These are phyloP conservation scores for Sporothrix luriei DNA, from an alignment of 2,329 filamentous ascomycete genomes.

Conservation along the genomic window DNA sequence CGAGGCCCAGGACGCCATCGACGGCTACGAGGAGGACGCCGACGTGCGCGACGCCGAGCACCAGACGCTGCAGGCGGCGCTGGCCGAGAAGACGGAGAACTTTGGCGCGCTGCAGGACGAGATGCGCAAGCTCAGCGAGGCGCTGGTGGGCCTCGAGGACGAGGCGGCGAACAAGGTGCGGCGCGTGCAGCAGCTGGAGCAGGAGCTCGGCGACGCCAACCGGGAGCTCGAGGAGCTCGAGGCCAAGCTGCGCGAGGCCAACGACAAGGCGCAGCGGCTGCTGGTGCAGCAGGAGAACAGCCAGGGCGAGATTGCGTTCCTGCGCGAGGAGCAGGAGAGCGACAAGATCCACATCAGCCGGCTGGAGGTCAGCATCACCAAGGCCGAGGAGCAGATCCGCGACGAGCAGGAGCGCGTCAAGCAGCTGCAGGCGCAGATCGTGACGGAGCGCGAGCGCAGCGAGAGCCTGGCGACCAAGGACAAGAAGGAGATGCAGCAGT, in stretches of 20 bases:
- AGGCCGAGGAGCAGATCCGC: constrained; percentile 74
- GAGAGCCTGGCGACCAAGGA: constrained; percentile 85
- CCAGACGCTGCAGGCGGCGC: constrained; percentile 68
- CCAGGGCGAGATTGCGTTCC: constrained; percentile 89
- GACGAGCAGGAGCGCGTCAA: constrained; percentile 78
- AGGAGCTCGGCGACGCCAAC: constrained; percentile 80
- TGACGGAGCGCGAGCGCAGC: constrained; percentile 79
- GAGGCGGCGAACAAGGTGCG: constrained; percentile 78
- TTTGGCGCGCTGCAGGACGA: constrained; percentile 90
- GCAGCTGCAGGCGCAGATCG: constrained; percentile 74
- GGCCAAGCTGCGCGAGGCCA: constrained; percentile 78
- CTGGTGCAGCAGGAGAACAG: constrained; percentile 90
- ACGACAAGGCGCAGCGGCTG: constrained; percentile 83
- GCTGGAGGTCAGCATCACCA: constrained; percentile 79
- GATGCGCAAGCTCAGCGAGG: constrained; percentile 89
- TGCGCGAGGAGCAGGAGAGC: constrained; percentile 92
- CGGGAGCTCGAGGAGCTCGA: constrained; percentile 85
- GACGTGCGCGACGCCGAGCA: constrained; percentile 73
- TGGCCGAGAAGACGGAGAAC: constrained; percentile 79
- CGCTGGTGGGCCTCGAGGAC: constrained; percentile 83
- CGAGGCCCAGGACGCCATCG: constrained; percentile 68
- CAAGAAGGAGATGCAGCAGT: constrained; percentile 92
- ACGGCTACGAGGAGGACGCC: constrained; percentile 68
- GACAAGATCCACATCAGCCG: constrained; percentile 99
- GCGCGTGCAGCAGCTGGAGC: constrained; percentile 79